These are phyloP conservation scores for Abeoforma whisleri DNA, from an alignment of 78 protist genomes.

Conservation along the genomic window DNA sequence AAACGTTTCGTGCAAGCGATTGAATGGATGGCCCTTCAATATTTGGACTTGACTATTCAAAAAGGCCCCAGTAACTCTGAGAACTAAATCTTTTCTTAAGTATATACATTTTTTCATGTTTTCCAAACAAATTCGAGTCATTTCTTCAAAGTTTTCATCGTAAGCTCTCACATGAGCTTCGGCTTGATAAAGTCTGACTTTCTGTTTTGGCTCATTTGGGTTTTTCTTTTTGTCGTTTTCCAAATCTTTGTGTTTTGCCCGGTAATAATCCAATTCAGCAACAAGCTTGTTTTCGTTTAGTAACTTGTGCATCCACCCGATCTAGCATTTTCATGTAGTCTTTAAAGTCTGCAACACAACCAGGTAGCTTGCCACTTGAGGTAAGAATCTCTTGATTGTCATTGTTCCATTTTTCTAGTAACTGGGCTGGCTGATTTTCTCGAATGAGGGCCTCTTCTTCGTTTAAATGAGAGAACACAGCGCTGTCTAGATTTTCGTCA, in stretches of 20 bases:
- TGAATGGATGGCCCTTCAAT: not conserved
- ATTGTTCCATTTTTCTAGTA: not conserved
- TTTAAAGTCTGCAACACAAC: not conserved
- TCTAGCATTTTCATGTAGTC: not conserved
- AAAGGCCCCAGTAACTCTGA: not conserved
- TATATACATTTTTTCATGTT: not conserved
- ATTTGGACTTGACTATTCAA: not conserved
- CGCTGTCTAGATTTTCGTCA: too few relatives aligned
- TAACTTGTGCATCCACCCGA: not conserved
- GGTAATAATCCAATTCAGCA: not conserved
- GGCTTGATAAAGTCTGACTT: not conserved
- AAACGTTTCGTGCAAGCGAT: not conserved
- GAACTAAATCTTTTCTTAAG: not conserved
- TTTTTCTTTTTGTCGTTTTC: not conserved
- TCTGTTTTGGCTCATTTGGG: not conserved
- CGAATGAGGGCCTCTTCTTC: too few relatives aligned
- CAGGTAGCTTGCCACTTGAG: not conserved
- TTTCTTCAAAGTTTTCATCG: not conserved
- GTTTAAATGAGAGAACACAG: too few relatives aligned
- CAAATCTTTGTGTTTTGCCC: not conserved
- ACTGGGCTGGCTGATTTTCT: too few relatives aligned
- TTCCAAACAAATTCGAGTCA: not conserved
- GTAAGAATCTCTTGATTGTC: not conserved
- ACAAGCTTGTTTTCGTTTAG: not conserved
- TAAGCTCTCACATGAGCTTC: not conserved